Percentiles rank a stretch among this genome's conserved stretches.
phyloP scores from a whole-genome alignment of 495 filamentous ascomycete species.

The Podospora sp. region DNA sequence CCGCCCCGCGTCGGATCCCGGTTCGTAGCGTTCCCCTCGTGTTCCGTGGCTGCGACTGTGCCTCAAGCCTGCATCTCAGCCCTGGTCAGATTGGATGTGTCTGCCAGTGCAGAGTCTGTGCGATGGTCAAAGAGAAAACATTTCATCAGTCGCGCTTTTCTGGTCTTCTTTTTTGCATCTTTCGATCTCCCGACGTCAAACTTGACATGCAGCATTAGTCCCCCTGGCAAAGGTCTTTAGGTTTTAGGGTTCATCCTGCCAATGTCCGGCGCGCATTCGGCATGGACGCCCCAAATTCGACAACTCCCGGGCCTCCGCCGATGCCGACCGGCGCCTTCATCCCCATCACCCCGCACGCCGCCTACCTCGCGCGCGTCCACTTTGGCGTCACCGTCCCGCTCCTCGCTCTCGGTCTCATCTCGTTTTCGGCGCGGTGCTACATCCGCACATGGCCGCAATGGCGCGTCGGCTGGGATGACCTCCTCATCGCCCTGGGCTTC shows the following conservation, averaged over 20 bases:
- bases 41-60: too few species aligned
- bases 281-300: neutral
- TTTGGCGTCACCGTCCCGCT: slow-evolving; percentile 24
- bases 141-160: neutral
- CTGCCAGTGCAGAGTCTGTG: neutral
- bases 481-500: slow-evolving; percentile 24
- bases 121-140: neutral
- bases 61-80: neutral
- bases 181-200: neutral
- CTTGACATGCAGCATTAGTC: too few species aligned
- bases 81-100: neutral
- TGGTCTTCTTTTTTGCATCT: neutral
- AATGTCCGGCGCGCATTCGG: neutral
- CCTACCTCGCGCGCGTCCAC: slow-evolving; percentile 22
- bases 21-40: too few species aligned
- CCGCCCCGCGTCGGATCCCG: neutral
- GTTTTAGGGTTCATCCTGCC: neutral
- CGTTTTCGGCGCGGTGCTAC: slow-evolving; percentile 21
- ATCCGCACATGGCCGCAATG: slow-evolving; percentile 24
- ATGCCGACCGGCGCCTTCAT: slow-evolving; percentile 38
- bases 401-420: slow-evolving; percentile 19
- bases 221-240: neutral
- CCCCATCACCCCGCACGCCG: slow-evolving; percentile 19
- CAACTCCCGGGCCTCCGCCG: slow-evolving; percentile 22
- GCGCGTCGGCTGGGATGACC: slow-evolving; percentile 26